Conservation (phyloP, 2,329 filamentous ascomycete genomes). For the Chrysosporium keratinophilum region DNA sequence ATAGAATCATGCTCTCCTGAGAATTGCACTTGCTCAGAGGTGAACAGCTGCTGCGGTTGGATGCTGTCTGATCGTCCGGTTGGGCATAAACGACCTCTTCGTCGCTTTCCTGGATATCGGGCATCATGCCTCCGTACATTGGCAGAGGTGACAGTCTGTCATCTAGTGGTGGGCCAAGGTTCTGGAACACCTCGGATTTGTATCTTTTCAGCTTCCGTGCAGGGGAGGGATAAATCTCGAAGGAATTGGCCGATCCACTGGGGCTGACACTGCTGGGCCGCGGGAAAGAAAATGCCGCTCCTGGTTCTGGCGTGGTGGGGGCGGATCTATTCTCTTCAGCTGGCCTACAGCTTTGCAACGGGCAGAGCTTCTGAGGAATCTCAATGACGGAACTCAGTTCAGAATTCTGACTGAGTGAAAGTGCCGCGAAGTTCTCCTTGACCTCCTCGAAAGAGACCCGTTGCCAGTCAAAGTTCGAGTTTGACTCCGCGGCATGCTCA, state of each 20-base stretch:
- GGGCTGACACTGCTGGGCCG: conserved; percentile 11
- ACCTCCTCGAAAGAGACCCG: conserved; percentile 27
- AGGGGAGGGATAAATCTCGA: conserved; percentile 18
- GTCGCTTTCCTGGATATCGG: conserved; percentile 38
- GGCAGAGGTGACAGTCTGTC: conserved; percentile 28
- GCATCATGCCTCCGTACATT: conserved; percentile 34
- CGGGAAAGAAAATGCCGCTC: conserved; percentile 6
- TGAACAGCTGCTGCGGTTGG: conserved; percentile 40
- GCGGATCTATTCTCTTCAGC: not conserved
- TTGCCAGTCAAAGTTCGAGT: conserved; percentile 52
- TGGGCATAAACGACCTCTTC: conserved; percentile 25
- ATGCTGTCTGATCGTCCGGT: conserved; percentile 31
- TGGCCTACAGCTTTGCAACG: not conserved
- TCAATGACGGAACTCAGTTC: not conserved
- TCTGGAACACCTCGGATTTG: conserved; percentile 25
- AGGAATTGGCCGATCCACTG: not conserved
- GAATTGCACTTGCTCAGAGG: conserved; percentile 48
- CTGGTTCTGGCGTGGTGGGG: conserved; percentile 6
- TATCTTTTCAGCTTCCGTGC: conserved; percentile 23
- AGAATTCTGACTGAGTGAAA: conserved; percentile 5
- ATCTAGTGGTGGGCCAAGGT: conserved; percentile 24
- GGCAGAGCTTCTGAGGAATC: not conserved
- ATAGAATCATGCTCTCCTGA: conserved; percentile 47
- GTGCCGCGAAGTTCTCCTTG: conserved; percentile 15
- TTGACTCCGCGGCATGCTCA: conserved; percentile 50